Percentiles rank a stretch among this genome's conserved stretches.
These are phyloP conservation scores for Amanita pseudoporphyria DNA, from an alignment of 768 basidiomycete genomes.

Conservation along the genomic window DNA sequence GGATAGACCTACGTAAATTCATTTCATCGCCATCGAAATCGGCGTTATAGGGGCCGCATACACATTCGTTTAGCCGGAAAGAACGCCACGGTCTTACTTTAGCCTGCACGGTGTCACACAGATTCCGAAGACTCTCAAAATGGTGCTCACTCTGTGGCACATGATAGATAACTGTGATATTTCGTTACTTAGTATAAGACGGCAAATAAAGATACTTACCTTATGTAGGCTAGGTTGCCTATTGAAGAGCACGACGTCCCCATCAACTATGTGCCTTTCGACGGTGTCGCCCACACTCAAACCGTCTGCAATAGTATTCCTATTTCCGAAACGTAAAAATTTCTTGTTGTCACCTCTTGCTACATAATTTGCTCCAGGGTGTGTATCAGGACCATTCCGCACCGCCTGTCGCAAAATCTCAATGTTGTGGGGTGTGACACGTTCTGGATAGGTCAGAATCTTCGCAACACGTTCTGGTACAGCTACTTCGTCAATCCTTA, in stretches of 20 bases:
- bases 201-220: slow-evolving; percentile 24
- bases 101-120: slow-evolving; percentile 30
- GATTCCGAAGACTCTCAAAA: neutral
- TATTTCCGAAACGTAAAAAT: slow-evolving; percentile 81
- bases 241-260: slow-evolving; percentile 96
- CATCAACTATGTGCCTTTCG: slow-evolving; percentile 90
- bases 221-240: slow-evolving; percentile 98
- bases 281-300: slow-evolving; percentile 85
- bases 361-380: slow-evolving; percentile 95
- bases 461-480: slow-evolving; percentile 94
- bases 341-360: slow-evolving; percentile 81
- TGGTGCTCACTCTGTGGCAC: slow-evolving; percentile 72
- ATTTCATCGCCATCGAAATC: slow-evolving; percentile 99
- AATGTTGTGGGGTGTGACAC: slow-evolving; percentile 89
- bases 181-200: neutral
- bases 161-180: slow-evolving; percentile 83
- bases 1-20: slow-evolving; percentile 76
- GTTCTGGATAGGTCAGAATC: slow-evolving; percentile 92
- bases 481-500: slow-evolving; percentile 97
- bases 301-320: slow-evolving; percentile 70
- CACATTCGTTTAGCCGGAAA: slow-evolving; percentile 97
- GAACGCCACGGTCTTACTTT: slow-evolving; percentile 97
- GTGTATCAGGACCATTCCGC: slow-evolving; percentile 79
- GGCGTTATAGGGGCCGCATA: slow-evolving; percentile 97
- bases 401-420: slow-evolving; percentile 65